Percentiles rank a stretch among this genome's conserved stretches.
phyloP scores from a whole-genome alignment of 371 early-diverging fungal genomes.

The Mycotypha africana region DNA sequence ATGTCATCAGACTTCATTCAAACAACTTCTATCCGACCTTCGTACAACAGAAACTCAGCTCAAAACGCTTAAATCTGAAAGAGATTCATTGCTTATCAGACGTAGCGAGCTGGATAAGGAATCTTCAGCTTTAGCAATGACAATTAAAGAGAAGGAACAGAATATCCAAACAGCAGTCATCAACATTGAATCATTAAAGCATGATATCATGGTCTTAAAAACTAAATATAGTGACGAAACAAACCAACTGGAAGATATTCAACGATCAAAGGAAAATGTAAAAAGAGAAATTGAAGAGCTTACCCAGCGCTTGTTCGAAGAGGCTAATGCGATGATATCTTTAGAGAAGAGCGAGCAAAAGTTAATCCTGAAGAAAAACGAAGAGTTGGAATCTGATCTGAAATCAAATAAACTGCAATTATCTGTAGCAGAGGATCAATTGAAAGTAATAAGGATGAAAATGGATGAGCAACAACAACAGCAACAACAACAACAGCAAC shows the following conservation, averaged over 20 bases:
- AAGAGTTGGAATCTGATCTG: constrained; percentile 8
- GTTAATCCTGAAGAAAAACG: constrained; percentile 27
- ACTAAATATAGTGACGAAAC: constrained; percentile 45
- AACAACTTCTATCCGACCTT: not conserved
- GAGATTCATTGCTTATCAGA: not conserved
- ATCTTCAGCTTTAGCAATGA: not conserved
- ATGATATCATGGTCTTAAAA: constrained; percentile 15
- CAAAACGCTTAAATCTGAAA: not conserved
- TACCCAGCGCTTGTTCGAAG: constrained; percentile 60
- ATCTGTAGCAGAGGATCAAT: constrained; percentile 54
- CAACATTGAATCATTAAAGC: constrained; percentile 12
- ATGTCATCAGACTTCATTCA: not conserved
- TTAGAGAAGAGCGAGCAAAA: constrained; percentile 53
- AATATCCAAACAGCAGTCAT: constrained; percentile 4
- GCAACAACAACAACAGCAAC: not conserved
- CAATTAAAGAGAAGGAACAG: not conserved
- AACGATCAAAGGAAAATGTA: constrained; percentile 54
- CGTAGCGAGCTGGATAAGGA: constrained; percentile 2
- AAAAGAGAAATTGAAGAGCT: constrained; percentile 70
- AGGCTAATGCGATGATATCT: constrained; percentile 66
- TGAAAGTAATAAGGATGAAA: constrained; percentile 50
- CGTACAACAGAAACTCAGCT: constrained; percentile 4
- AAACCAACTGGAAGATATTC: constrained; percentile 55
- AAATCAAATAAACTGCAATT: constrained; percentile 40
- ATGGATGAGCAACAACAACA: constrained; percentile 3